Conservation (phyloP, 495 filamentous ascomycete species). For the Collariella sp. region DNA sequence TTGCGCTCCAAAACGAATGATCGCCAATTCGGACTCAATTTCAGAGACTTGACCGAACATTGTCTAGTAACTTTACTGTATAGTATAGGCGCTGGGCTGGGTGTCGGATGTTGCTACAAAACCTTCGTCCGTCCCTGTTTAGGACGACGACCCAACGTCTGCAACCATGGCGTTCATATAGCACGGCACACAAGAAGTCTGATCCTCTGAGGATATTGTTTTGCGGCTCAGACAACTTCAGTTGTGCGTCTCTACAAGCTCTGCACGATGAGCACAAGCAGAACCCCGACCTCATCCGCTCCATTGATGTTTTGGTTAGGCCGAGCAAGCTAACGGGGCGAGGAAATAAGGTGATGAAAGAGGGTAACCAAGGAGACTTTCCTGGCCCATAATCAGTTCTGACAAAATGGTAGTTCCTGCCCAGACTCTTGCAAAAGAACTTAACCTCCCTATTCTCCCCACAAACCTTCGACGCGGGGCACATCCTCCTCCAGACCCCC, state of each 20-base stretch:
- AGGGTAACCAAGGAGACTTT: slow-evolving; percentile 42
- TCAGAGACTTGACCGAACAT: no score
- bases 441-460: slow-evolving; percentile 63
- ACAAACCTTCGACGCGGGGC: slow-evolving; percentile 65
- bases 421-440: slow-evolving; percentile 51
- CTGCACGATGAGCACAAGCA: slow-evolving; percentile 52
- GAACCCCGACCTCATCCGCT: slow-evolving; percentile 52
- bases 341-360: slow-evolving; percentile 57
- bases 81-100: no score
- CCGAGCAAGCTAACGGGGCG: slow-evolving; percentile 68
- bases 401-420: slow-evolving; percentile 54
- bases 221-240: slow-evolving; percentile 91
- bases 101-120: not conserved
- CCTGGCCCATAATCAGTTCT: not conserved
- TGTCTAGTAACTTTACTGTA: no score
- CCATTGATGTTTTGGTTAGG: slow-evolving; percentile 81
- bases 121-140: not conserved
- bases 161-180: not conserved
- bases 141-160: not conserved
- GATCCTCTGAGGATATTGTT: slow-evolving; percentile 82
- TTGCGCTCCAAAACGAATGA: no score
- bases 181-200: slow-evolving; percentile 17
- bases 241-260: slow-evolving; percentile 66
- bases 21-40: no score
- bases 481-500: slow-evolving; percentile 55